Base-by-base conservation (phyloP, 2,329 filamentous ascomycete species). In the Alternaria longipes region DNA sequence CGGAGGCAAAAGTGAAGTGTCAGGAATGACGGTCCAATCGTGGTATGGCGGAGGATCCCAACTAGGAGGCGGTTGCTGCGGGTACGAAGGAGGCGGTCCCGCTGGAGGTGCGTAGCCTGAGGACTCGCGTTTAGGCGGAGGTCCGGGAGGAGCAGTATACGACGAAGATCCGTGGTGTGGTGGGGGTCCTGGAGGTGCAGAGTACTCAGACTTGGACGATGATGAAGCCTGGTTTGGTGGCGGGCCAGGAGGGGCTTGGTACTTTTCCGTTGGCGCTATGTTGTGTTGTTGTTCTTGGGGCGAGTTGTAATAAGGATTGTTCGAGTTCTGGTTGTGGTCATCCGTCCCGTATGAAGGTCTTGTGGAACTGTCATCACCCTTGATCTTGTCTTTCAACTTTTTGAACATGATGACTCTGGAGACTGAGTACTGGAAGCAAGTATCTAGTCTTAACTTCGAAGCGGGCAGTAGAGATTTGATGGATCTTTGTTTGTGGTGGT, bases 1-100 rank as follows among this genome's bases (percentile, higher is more conserved):
- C 0, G 90, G 90, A 1, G 91, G 91, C 44, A 93, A 86, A 9
- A 91, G 83, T 1, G 90, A 83, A 1, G 87, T 92, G 75, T 93
- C 91, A 0, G 91, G 90, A 1, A 93, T 89, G 3, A 89, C 86
- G 7, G 85, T 84, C 91, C 91, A 93, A 78, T 91, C 87, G 74
- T 93, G 90, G 67, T 87, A 87, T 26, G 85, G 83, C 18, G 86
- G 86, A 14, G 86, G 85, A 24, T 79, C 71, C 58, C 72, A 74
- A 59, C 71, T 76, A 46, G 76, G 74, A 24, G 76, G 75, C 12
- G 73, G 78, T 56, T 74, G 75, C 56, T 71, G 67, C 4, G 72
- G 69, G 47, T 66, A 71, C 18, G 71, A 68, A 24, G 70, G 69
- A n/a, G 72, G 69, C 16, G 67, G 63, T 0, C 67, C 68, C 47